Evolutionary conservation across 306 rosid genomes (phyloP).

Genomic region (Quercus berberidifolia): DNA sequence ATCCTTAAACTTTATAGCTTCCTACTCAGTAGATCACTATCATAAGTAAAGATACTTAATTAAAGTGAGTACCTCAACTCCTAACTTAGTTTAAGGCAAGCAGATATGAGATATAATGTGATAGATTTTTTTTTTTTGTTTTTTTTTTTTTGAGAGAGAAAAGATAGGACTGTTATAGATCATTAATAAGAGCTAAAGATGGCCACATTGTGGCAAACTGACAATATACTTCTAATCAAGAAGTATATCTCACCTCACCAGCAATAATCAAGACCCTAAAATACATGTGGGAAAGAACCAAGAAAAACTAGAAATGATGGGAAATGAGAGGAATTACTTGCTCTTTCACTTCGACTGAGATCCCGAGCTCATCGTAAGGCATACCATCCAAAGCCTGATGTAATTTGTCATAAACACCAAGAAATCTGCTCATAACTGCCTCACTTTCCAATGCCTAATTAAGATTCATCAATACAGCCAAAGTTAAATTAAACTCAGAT

Average conservation of each 20-base stretch:
- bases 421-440: slow-evolving; percentile 65
- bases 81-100: background rate
- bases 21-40: too few species aligned
- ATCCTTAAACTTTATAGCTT: too few species aligned
- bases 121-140: too few species aligned
- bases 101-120: too few species aligned
- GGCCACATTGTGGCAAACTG: background rate
- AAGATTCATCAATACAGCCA: background rate
- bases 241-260: background rate
- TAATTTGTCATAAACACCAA: slow-evolving; percentile 53
- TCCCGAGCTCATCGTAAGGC: slow-evolving; percentile 64
- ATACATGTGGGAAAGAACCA: background rate
- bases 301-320: background rate
- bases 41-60: background rate
- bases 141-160: too few species aligned
- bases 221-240: too few species aligned
- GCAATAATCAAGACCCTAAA: background rate
- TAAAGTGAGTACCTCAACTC: background rate
- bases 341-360: slow-evolving; percentile 73
- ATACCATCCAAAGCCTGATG: slow-evolving; percentile 47
- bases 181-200: background rate
- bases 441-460: slow-evolving; percentile 67
- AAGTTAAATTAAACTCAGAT: background rate
- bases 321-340: slow-evolving; percentile 36
- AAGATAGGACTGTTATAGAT: too few species aligned